These are phyloP conservation scores for Lyophyllum decastes DNA, from an alignment of 768 basidiomycete species.

Conservation along the genomic window DNA sequence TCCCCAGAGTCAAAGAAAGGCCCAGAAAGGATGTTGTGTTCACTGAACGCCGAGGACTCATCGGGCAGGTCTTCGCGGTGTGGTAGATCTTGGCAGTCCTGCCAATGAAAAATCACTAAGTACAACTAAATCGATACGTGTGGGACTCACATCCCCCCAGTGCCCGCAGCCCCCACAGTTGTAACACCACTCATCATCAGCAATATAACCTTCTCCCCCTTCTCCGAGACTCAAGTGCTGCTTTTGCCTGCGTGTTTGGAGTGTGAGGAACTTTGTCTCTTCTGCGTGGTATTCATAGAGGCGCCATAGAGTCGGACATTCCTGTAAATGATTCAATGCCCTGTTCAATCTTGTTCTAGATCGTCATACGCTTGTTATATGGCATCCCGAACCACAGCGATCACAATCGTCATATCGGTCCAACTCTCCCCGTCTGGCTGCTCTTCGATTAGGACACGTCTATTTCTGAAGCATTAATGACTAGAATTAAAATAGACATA, in stretches of 20 bases:
- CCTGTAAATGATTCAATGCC: conserved; percentile 39
- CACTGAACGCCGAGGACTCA: conserved; percentile 71
- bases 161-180: conserved; percentile 76
- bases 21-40: conserved; percentile 58
- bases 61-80: conserved; percentile 40
- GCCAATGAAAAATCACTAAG: background rate
- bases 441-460: conserved; percentile 71
- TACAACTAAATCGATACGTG: background rate
- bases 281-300: conserved; percentile 72
- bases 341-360: background rate
- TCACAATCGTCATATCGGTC: conserved; percentile 54
- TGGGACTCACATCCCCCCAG: conserved; percentile 70
- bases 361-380: conserved; percentile 59
- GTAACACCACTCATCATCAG: conserved; percentile 76
- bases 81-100: conserved; percentile 62
- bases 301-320: conserved; percentile 84
- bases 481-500: background rate
- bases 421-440: conserved; percentile 23
- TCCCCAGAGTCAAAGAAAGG: conserved; percentile 60
- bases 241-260: conserved; percentile 50
- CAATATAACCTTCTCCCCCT: conserved; percentile 81
- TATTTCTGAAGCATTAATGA: conserved; percentile 23
- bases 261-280: conserved; percentile 45
- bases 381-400: conserved; percentile 65
- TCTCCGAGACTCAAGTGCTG: conserved; percentile 53